Conservation (phyloP, 129 eudicot species). For the sunflower (Helianthus annuus) region HanXRQr2.0-SUNRISE NC_035449.2:95204177-95204676, state of each 20-base stretch:
- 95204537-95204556: slow-evolving; percentile 94
- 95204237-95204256: slow-evolving; percentile 61
- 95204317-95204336: background rate
- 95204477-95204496: slow-evolving; percentile 37
- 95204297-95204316: slow-evolving; percentile 49
- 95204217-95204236: slow-evolving; percentile 54
- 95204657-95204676: slow-evolving; percentile 78
- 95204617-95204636: slow-evolving; percentile 2
- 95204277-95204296: slow-evolving; percentile 47
- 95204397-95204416: slow-evolving; percentile 48
- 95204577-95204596: background rate
- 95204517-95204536: slow-evolving; percentile 97
- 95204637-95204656: slow-evolving; percentile 47
- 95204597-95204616: slow-evolving; percentile 11
- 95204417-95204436: slow-evolving; percentile 48
- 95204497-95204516: slow-evolving; percentile 94
- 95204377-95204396: slow-evolving; percentile 45
- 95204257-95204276: slow-evolving; percentile 41
- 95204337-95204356: background rate
- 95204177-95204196: slow-evolving; percentile 55
- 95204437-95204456: slow-evolving; percentile 66
- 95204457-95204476: slow-evolving; percentile 49
- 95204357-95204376: slow-evolving; percentile 18
- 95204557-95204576: slow-evolving; percentile 51
- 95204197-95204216: slow-evolving; percentile 48